phyloP scores from a whole-genome alignment of 306 rosid species.

The Carpinus viminea region DNA sequence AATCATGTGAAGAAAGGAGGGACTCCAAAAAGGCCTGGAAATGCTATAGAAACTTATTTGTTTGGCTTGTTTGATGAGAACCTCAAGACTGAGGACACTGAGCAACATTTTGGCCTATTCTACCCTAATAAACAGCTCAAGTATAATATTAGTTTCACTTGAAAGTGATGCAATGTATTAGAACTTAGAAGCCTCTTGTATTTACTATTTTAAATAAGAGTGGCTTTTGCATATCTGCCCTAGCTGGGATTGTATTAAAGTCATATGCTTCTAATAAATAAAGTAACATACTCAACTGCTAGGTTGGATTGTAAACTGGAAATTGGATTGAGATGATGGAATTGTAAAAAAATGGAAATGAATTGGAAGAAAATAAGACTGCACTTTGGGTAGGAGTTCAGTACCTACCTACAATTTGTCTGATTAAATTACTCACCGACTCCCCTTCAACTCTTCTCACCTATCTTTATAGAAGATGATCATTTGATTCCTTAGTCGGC shows the following conservation, averaged over 20 bases:
- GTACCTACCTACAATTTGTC: too few relatives aligned
- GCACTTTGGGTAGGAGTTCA: too few relatives aligned
- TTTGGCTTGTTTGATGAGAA: slow-evolving; percentile 41
- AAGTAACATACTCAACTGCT: too few relatives aligned
- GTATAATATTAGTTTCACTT: slow-evolving; percentile 23
- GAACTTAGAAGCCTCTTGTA: not conserved
- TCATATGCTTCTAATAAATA: not conserved
- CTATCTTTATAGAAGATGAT: too few relatives aligned
- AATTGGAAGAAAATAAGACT: too few relatives aligned
- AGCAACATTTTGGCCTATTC: slow-evolving; percentile 45
- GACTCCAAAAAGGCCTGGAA: slow-evolving; percentile 33
- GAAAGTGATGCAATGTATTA: not conserved
- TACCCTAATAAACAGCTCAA: slow-evolving; percentile 27
- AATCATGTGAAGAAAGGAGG: slow-evolving; percentile 32
- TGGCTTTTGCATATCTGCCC: not conserved
- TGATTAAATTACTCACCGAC: too few relatives aligned
- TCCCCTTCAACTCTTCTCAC: too few relatives aligned
- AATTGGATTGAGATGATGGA: too few relatives aligned
- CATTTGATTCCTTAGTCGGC: too few relatives aligned
- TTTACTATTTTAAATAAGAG: not conserved
- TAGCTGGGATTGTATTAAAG: not conserved
- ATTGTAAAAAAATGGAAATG: too few relatives aligned
- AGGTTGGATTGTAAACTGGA: too few relatives aligned
- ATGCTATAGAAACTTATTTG: slow-evolving; percentile 31
- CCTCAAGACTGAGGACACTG: slow-evolving; percentile 23